Base-by-base conservation (phyloP, 2,329 filamentous ascomycete species). In the Ophiostoma novo-ulmi region DNA sequence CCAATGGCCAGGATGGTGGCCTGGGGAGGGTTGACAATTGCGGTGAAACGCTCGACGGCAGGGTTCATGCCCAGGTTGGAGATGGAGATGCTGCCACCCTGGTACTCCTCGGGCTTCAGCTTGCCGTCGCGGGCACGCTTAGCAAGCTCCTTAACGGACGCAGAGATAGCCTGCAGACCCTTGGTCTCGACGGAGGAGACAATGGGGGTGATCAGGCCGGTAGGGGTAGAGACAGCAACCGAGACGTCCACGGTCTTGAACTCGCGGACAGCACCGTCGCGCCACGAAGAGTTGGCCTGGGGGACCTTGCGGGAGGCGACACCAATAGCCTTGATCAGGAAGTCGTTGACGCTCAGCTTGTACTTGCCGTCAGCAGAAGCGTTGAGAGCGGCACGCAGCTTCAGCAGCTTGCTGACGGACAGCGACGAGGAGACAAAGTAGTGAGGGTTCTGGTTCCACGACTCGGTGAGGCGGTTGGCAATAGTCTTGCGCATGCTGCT, bases 21-120 rank as follows among this genome's bases (percentile, higher is more conserved):
- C 85, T 99, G 96, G 70, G 95, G 95, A 75, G 96, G 95, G 88
- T 99, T 99, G 87, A 99, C 97, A 79, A 99, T 91, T 76, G 95
- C 95, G 69, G 95, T 98, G 84, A 99, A 99, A 80, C 94, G 89
- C 83, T 98, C 94, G 74, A 99, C 90, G 68, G 95, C 94, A 67
- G 89, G 79, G 88, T 99, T 99, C 95, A 99, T 99, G 82, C 95
- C 95, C 95, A 99, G 97, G 89, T 99, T 99, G 84, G 92, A 97
- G 83, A 99, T 98, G 81, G 94, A 97, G 84, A 99, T 97, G 80
- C 93, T 97, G 80, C 95, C 95, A 71, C 95, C 95, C 86, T 97
- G 94, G 89, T 97, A 99, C 84, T 99, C 94, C 82, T 99, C 94
- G 67, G 95, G 95, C 90, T 98, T 98, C 77, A 99, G 91, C 89